These are phyloP conservation scores for Fusarium luffae DNA, from an alignment of 2,329 filamentous ascomycete genomes.

Conservation along the genomic window DNA sequence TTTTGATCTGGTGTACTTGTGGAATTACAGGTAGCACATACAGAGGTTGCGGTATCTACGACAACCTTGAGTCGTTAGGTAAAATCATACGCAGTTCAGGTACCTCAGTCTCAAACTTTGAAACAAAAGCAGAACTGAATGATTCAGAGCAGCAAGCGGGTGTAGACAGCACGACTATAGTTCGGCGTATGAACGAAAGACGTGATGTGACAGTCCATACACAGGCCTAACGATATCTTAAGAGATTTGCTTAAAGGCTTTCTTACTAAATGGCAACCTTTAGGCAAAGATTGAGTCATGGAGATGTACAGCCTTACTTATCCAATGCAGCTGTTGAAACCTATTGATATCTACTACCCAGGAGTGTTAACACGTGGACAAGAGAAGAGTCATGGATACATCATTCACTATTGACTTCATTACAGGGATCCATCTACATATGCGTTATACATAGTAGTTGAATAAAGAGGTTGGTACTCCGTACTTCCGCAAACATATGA, in stretches of 20 bases:
- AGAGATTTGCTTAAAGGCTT: neutral
- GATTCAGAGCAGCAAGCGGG: neutral
- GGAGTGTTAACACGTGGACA: neutral
- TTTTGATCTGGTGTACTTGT: neutral
- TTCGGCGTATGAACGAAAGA: neutral
- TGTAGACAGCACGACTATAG: neutral
- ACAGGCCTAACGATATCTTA: neutral
- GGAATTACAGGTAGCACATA: neutral
- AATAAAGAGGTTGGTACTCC: constrained; percentile 1
- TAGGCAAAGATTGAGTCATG: neutral
- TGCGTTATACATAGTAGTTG: neutral
- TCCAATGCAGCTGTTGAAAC: too few species aligned
- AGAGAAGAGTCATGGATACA: neutral
- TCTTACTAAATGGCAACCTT: neutral
- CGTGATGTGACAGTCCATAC: neutral
- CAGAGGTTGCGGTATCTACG: neutral
- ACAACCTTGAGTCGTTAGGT: neutral
- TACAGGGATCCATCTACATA: neutral
- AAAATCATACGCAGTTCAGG: neutral
- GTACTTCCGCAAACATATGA: constrained; percentile 8
- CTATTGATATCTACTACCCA: neutral
- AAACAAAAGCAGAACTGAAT: neutral
- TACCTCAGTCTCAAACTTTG: neutral
- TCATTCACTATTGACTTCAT: neutral
- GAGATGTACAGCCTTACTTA: too few species aligned